A percentile compares a stretch with the other conserved stretches of the same genome.
These are phyloP conservation scores for Neurospora sp. DNA, from an alignment of 495 filamentous ascomycete genomes.

Conservation along the genomic window DNA sequence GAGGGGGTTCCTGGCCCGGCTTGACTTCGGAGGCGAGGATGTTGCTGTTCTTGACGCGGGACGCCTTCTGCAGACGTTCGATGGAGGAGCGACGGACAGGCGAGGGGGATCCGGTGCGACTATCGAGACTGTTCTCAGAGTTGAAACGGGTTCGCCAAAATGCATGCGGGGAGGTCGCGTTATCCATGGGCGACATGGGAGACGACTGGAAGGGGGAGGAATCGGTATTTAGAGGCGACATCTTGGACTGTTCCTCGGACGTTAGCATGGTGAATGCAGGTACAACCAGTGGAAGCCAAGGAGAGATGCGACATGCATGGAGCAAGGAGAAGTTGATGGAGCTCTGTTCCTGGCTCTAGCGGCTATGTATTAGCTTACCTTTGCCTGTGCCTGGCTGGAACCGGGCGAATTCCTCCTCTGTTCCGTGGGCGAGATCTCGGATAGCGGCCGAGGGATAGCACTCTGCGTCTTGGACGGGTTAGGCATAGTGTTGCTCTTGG, in stretches of 20 bases:
- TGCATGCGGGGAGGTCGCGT: constrained; percentile 59
- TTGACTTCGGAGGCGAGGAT: constrained; percentile 86
- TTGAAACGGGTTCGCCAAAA: constrained; percentile 78
- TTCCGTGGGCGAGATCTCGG: constrained; percentile 48
- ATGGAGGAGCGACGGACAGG: constrained; percentile 74
- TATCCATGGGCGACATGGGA: constrained; percentile 38
- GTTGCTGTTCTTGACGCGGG: constrained; percentile 91
- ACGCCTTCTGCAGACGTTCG: constrained; percentile 85
- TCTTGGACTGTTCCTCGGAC: background rate
- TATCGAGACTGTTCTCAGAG: constrained; percentile 58
- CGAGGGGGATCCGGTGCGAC: constrained; percentile 49
- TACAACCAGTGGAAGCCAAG: background rate
- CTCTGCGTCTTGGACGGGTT: constrained; percentile 34
- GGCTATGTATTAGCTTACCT: constrained; percentile 38
- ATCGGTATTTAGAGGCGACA: constrained; percentile 47
- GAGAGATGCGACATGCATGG: background rate
- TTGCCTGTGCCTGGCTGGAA: constrained; percentile 53
- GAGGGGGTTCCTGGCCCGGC: constrained; percentile 81
- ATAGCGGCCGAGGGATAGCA: constrained; percentile 42
- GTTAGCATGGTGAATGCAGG: constrained; percentile 3
- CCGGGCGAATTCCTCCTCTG: constrained; percentile 63
- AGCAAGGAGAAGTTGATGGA: background rate
- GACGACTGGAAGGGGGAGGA: constrained; percentile 71
- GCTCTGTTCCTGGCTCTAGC: background rate
- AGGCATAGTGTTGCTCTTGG: constrained; percentile 38